These are phyloP conservation scores for Clitoria ternatea DNA, from an alignment of 306 rosid species.

Conservation along the genomic window DNA sequence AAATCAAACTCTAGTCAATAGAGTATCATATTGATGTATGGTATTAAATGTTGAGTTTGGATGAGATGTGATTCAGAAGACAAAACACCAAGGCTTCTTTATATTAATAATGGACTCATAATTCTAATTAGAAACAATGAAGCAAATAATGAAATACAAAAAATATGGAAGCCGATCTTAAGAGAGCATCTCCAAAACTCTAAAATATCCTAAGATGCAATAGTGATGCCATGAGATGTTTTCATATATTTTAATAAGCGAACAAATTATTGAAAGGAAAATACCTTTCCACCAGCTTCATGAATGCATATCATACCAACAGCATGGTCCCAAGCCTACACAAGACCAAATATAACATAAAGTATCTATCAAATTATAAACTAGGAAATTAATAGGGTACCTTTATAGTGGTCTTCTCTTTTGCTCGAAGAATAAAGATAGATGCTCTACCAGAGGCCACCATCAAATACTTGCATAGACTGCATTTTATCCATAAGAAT, in stretches of 20 bases:
- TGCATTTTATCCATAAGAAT: constrained; percentile 19
- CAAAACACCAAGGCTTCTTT: background rate
- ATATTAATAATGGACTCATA: background rate
- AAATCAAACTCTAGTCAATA: background rate
- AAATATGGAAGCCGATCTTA: background rate
- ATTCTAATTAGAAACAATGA: background rate
- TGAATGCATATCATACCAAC: constrained; percentile 39
- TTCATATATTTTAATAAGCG: background rate
- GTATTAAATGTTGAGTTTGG: background rate
- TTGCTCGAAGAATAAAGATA: constrained; percentile 34
- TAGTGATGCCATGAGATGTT: background rate
- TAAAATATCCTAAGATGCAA: background rate
- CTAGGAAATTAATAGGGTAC: constrained; percentile 18
- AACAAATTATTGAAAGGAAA: background rate
- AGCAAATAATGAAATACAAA: background rate
- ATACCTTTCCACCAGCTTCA: constrained; percentile 44
- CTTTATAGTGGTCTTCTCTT: constrained; percentile 35
- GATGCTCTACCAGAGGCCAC: constrained; percentile 48
- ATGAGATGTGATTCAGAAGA: background rate
- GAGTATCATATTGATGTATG: background rate
- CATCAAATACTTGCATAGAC: constrained; percentile 47
- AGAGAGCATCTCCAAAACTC: background rate
- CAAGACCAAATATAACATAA: background rate
- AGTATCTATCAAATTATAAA: background rate
- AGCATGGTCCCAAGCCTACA: constrained; percentile 44